Conservation (phyloP, 2,329 filamentous ascomycete species). For the Penicillium sp. region DNA sequence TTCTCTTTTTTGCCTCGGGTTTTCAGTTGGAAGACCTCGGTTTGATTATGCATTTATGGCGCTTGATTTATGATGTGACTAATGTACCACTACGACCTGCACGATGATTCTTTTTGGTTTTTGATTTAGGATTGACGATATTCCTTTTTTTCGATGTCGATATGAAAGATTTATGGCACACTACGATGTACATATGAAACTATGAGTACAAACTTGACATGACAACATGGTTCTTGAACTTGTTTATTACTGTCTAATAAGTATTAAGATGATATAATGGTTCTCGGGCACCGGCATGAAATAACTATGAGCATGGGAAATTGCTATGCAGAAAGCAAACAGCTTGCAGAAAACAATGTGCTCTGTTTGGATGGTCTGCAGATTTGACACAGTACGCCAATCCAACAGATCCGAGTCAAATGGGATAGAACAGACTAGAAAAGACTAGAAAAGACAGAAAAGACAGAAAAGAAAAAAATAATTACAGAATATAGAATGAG, state of each 20-base stretch:
- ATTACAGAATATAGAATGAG: not conserved
- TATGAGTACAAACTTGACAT: constrained; percentile 7
- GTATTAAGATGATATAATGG: constrained; percentile 2
- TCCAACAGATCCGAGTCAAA: not conserved
- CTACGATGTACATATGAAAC: constrained; percentile 11
- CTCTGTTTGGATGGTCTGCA: constrained; percentile 15
- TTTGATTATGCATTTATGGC: constrained; percentile 22
- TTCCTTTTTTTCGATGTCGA: constrained; percentile 13
- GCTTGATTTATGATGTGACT: constrained; percentile 20
- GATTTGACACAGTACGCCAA: not conserved
- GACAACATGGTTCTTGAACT: not conserved
- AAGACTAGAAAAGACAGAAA: not conserved
- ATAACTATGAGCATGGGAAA: not conserved
- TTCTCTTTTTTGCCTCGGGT: not conserved
- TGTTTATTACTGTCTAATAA: not conserved
- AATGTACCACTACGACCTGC: constrained; percentile 25
- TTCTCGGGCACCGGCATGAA: constrained; percentile 13
- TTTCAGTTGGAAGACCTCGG: not conserved
- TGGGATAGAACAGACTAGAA: not conserved
- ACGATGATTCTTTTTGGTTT: constrained; percentile 8
- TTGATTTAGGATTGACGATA: constrained; percentile 13
- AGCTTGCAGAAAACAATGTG: constrained; percentile 23
- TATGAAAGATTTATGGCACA: constrained; percentile 8
- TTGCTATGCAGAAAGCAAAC: constrained; percentile 13
- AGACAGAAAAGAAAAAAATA: not conserved